These are phyloP conservation scores for Eucalyptus erythrocorys DNA, from an alignment of 345 rosid genomes.

Conservation along the genomic window DNA sequence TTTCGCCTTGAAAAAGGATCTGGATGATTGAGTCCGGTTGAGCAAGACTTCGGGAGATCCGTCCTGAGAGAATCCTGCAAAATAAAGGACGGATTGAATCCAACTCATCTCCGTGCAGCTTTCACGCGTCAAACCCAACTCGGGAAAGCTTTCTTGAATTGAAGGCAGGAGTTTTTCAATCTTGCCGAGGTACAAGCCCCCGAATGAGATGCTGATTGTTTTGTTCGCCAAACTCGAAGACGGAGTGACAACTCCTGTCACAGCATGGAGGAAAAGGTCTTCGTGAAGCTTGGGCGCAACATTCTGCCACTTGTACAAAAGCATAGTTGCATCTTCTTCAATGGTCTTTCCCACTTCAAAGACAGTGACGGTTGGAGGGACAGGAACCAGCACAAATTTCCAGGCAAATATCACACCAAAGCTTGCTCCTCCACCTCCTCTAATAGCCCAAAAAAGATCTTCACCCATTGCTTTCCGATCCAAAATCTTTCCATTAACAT, in stretches of 20 bases:
- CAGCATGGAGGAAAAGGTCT: slow-evolving; percentile 22
- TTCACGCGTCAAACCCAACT: slow-evolving; percentile 28
- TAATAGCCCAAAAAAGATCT: slow-evolving; percentile 60
- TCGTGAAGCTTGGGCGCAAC: slow-evolving; percentile 41
- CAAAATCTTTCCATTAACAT: slow-evolving; percentile 35
- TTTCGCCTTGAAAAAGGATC: slow-evolving; percentile 46
- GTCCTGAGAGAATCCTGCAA: slow-evolving; percentile 28
- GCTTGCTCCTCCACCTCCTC: slow-evolving; percentile 72
- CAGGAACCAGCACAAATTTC: slow-evolving; percentile 54
- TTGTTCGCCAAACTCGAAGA: slow-evolving; percentile 6
- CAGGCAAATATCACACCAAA: slow-evolving; percentile 50
- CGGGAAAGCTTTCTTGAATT: slow-evolving; percentile 41
- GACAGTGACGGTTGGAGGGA: slow-evolving; percentile 50
- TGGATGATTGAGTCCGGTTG: slow-evolving; percentile 33
- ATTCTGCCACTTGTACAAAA: slow-evolving; percentile 39
- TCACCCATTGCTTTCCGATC: slow-evolving; percentile 53
- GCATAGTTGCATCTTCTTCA: slow-evolving; percentile 28
- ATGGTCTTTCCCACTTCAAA: slow-evolving; percentile 38
- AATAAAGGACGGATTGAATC: slow-evolving; percentile 47
- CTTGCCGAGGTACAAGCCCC: slow-evolving; percentile 28
- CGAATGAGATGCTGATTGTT: slow-evolving; percentile 11
- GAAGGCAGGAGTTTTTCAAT: slow-evolving; percentile 7
- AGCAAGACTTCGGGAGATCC: slow-evolving; percentile 33
- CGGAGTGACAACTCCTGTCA: slow-evolving; percentile 21
- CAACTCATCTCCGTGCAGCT: slow-evolving; percentile 56